phyloP scores from a whole-genome alignment of 495 filamentous ascomycete genomes.

The Trichoderma virens region DNA sequence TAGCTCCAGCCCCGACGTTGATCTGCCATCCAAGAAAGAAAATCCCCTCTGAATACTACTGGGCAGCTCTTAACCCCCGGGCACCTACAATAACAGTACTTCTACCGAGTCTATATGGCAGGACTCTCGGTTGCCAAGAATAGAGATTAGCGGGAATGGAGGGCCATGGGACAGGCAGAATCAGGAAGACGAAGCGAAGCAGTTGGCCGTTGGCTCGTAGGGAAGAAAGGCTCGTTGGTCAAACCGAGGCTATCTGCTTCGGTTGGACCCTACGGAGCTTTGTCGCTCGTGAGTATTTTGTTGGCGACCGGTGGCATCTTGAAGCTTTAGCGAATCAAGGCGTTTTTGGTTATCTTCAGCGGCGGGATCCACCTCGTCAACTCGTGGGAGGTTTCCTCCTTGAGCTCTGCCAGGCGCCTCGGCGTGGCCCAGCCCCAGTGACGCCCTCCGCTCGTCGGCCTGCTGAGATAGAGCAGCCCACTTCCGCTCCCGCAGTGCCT shows the following conservation, averaged over 20 bases:
- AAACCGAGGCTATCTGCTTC: constrained; percentile 32
- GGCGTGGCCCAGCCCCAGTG: constrained; percentile 28
- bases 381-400: constrained; percentile 34
- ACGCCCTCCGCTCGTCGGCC: constrained; percentile 52
- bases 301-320: constrained; percentile 51
- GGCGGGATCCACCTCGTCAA: constrained; percentile 60
- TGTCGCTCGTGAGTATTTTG: constrained; percentile 41
- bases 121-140: neutral
- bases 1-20: neutral
- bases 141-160: neutral
- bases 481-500: constrained; percentile 66
- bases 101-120: neutral
- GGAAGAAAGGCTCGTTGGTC: neutral
- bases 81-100: neutral
- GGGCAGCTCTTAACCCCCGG: neutral
- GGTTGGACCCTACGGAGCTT: constrained; percentile 40
- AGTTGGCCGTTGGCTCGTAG: neutral
- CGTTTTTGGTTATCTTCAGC: constrained; percentile 78
- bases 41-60: neutral
- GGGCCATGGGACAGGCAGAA: neutral
- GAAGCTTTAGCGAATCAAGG: constrained; percentile 74
- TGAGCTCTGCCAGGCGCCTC: constrained; percentile 29
- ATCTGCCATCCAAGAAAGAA: neutral
- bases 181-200: neutral
- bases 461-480: constrained; percentile 82